Conservation (phyloP, 2,329 filamentous ascomycete species). For the Neonectria punicea region DNA sequence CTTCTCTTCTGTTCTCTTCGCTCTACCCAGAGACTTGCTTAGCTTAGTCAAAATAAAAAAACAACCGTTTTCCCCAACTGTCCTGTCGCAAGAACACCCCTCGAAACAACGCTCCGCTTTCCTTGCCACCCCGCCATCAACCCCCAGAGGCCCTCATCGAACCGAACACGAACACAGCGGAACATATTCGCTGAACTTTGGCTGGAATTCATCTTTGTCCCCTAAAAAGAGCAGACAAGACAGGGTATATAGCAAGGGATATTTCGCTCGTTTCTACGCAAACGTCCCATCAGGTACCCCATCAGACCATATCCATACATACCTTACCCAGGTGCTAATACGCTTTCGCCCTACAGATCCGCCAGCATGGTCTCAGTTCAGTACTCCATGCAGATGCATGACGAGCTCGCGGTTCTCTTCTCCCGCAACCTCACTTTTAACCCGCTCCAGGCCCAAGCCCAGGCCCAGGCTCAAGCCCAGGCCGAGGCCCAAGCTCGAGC, state of each 20-base stretch:
- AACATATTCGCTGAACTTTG: constrained; percentile 11
- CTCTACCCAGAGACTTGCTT: constrained; percentile 37
- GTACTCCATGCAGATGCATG: constrained; percentile 71
- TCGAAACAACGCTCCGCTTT: constrained; percentile 29
- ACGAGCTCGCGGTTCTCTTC: constrained; percentile 86
- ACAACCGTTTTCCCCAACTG: constrained; percentile 35
- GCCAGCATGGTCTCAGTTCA: constrained; percentile 54
- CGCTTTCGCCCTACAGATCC: constrained; percentile 14
- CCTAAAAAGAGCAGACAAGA: background rate
- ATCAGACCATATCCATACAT: constrained; percentile 17
- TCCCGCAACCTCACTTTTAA: constrained; percentile 77
- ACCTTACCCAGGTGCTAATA: constrained; percentile 25
- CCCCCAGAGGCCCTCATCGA: constrained; percentile 20
- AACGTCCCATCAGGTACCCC: constrained; percentile 24
- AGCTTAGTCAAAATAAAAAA: constrained; percentile 42
- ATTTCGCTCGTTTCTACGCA: background rate
- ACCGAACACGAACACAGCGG: constrained; percentile 11
- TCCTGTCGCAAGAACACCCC: constrained; percentile 32
- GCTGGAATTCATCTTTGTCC: constrained; percentile 2
- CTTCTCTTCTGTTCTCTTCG: constrained; percentile 21
- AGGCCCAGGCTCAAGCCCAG: constrained; percentile 28
- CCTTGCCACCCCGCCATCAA: constrained; percentile 32
- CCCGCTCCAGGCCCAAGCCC: constrained; percentile 44
- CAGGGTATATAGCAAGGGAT: constrained; percentile 9
- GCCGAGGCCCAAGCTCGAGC: background rate